phyloP scores from a whole-genome alignment of 2,329 filamentous ascomycete species.

The Penicillium frequentans region DNA sequence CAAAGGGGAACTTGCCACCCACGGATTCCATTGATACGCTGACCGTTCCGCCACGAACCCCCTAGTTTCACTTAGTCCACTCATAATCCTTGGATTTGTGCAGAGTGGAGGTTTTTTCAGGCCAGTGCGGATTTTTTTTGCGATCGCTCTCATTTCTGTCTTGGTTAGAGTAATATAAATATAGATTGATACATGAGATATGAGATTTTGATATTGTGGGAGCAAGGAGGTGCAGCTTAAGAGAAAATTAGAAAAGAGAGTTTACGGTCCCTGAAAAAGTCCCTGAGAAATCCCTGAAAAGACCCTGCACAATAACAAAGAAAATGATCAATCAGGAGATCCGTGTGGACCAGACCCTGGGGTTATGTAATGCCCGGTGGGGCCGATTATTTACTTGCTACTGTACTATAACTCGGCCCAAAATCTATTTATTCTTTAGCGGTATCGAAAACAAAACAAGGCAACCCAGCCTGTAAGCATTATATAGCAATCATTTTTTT shows the following conservation, averaged over 20 bases:
- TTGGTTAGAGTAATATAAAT: neutral
- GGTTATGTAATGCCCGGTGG: neutral
- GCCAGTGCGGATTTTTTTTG: neutral
- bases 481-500: neutral
- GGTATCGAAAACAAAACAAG: neutral
- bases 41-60: constrained; percentile 14
- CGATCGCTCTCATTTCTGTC: neutral
- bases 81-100: neutral
- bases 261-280: neutral
- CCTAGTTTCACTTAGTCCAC: constrained; percentile 18
- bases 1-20: constrained; percentile 8
- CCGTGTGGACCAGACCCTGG: neutral
- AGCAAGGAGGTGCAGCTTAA: neutral
- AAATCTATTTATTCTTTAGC: no score
- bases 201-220: neutral
- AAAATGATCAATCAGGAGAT: neutral
- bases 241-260: neutral
- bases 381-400: neutral
- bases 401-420: neutral
- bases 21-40: neutral
- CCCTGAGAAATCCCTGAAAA: neutral
- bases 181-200: neutral
- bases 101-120: neutral
- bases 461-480: neutral
- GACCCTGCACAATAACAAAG: neutral